Percentiles rank a stretch among this genome's conserved stretches.
Evolutionary conservation across 164 flowering plant species (phyloP).

Genomic region (Chimonanthus praecox): DNA sequence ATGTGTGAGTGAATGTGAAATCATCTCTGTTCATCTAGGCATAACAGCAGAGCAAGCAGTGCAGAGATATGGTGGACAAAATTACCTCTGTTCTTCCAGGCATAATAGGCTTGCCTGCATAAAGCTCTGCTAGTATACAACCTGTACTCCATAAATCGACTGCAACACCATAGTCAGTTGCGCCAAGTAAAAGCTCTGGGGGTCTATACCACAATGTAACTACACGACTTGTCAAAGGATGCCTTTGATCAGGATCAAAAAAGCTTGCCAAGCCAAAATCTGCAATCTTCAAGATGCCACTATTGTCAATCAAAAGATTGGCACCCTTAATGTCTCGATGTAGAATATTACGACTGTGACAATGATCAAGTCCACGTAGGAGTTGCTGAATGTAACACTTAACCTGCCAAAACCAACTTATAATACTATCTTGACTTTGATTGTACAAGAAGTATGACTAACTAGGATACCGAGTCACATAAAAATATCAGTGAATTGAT

Average conservation of each 20-base stretch:
- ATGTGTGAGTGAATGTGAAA: too few species aligned
- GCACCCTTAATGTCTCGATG: slow-evolving; percentile 99
- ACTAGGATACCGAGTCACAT: too few species aligned
- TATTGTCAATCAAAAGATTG: slow-evolving; percentile 88
- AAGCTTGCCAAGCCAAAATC: slow-evolving; percentile 95
- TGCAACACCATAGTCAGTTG: slow-evolving; percentile 78
- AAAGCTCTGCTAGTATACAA: slow-evolving; percentile 92
- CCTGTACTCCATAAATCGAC: slow-evolving; percentile 99
- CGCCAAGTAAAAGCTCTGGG: slow-evolving; percentile 94
- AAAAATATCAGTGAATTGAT: too few species aligned
- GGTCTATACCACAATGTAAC: slow-evolving; percentile 98
- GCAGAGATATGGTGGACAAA: background rate
- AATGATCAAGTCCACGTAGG: slow-evolving; percentile 85
- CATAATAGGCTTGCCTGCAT: slow-evolving; percentile 98
- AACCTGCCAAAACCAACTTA: slow-evolving; percentile 41
- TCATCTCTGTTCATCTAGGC: too few species aligned
- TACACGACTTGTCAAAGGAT: slow-evolving; percentile 89
- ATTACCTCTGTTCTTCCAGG: slow-evolving; percentile 98
- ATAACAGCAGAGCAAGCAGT: too few species aligned
- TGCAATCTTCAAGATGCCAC: slow-evolving; percentile 85
- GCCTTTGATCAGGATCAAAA: slow-evolving; percentile 65
- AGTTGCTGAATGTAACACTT: slow-evolving; percentile 97
- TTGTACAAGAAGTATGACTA: too few species aligned
- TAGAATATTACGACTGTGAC: slow-evolving; percentile 77
- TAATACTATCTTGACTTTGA: background rate